A percentile compares a stretch with the other conserved stretches of the same genome.
phyloP scores from a whole-genome alignment of 768 basidiomycete species.

The Lactifluus pinguis region DNA sequence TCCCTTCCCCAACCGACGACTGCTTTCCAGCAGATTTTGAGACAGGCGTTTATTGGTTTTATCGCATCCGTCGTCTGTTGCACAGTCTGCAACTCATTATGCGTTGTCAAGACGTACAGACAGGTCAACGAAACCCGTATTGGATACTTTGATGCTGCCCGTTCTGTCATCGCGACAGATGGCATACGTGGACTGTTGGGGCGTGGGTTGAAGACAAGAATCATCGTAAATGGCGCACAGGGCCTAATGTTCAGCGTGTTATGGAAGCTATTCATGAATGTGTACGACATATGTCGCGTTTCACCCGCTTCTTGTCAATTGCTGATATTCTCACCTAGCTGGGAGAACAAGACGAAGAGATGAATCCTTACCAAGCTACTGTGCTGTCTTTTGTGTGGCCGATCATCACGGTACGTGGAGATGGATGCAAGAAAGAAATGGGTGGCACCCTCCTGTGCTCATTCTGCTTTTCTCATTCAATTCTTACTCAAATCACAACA shows the following conservation, averaged over 20 bases:
- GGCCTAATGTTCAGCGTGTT: conserved; percentile 85
- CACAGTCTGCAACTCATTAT: conserved; percentile 76
- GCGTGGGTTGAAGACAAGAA: conserved; percentile 81
- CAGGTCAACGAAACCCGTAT: conserved; percentile 82
- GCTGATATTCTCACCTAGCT: not conserved
- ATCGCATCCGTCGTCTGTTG: conserved; percentile 79
- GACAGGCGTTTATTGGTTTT: conserved; percentile 91
- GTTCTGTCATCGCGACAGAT: conserved; percentile 64
- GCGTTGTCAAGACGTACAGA: conserved; percentile 92
- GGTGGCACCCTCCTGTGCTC: no score
- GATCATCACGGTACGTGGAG: not conserved
- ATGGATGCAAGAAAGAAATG: not conserved
- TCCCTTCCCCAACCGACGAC: conserved; percentile 50
- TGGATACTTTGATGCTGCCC: conserved; percentile 70
- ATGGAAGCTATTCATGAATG: conserved; percentile 84
- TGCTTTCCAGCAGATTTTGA: conserved; percentile 48
- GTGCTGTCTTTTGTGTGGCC: conserved; percentile 34
- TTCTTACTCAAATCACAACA: no score
- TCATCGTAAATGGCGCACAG: conserved; percentile 85
- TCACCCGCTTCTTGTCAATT: not conserved
- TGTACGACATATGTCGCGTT: conserved; percentile 40
- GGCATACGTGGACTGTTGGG: conserved; percentile 78
- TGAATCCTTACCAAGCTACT: not conserved
- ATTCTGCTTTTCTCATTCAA: no score
- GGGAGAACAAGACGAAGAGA: conserved; percentile 1